Evolutionary conservation across 768 basidiomycete species (phyloP), one percentile per base, ranked within the genome.

Genomic region (Tubosaeta sp.): DNA sequence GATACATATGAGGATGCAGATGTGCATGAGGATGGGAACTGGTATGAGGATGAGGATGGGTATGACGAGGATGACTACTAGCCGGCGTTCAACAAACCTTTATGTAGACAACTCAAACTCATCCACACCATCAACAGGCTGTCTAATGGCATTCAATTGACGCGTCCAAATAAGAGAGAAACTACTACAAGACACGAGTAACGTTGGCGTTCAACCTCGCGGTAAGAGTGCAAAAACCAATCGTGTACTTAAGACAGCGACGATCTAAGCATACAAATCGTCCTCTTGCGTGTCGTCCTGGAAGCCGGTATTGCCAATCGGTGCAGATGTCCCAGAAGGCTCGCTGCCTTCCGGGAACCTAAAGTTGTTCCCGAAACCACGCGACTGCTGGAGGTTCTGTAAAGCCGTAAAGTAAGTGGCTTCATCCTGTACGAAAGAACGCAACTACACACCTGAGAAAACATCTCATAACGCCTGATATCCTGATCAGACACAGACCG

Each of bases 401-500:
- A 42, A 38, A n/a, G 55, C 39, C 52, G 46, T n/a, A 35, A 16
- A 29, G 0, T 48, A n/a, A 53, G 43, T 22, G 11, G 46, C 30
- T 11, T 6, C 6, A 4, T 2, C 5, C 30, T 36, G 41, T 19
- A 35, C 29, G 14, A 19, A 27, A 49, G 16, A 44, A 24, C 21
- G 27, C 10, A 44, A 49, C 35, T 19, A 63, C 78, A 46, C 66
- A 86, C 85, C 78, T 94, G 94, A 31, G 94, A 74, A 70, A 98
- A 98, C 86, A 96, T 94, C 81, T 98, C 95, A 71, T 98, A 99
- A 47, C 94, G 86, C 63, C 94, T 82, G 71, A 98, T 95, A 65
- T 98, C 95, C 57, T 89, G 84, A 65, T 97, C 94, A 12, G 92
- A 94, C 48, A 98, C 27, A 27, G 27, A 27, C 27, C 27, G 27